Evolutionary conservation across 2,329 filamentous ascomycete species (phyloP).

Genomic region (Epichloe coenophiala): DNA sequence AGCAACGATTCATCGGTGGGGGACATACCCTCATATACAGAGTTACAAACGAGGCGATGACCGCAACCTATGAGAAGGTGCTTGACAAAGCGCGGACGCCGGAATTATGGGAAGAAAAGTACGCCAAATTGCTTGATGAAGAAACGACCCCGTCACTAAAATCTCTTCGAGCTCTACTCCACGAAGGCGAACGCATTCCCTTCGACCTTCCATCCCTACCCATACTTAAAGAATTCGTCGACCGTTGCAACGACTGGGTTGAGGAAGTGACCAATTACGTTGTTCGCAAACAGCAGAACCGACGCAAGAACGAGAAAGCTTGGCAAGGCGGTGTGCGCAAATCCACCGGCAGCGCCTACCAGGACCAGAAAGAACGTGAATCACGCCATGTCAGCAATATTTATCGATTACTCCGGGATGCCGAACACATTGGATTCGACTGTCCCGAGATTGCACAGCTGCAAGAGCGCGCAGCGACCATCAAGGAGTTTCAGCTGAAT

Average conservation of each 20-base stretch:
- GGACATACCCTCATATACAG: constrained; percentile 68
- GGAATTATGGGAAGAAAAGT: constrained; percentile 81
- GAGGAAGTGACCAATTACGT: constrained; percentile 95
- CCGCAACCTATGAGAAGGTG: constrained; percentile 56
- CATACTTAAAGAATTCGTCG: constrained; percentile 77
- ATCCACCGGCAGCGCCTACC: constrained; percentile 38
- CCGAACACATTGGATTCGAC: constrained; percentile 81
- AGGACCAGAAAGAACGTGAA: constrained; percentile 72
- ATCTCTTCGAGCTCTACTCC: constrained; percentile 65
- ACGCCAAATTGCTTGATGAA: constrained; percentile 71
- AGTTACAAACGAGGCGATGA: constrained; percentile 58
- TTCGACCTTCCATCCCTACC: constrained; percentile 74
- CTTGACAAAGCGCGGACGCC: constrained; percentile 76
- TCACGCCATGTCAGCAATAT: constrained; percentile 83
- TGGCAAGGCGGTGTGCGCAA: constrained; percentile 66
- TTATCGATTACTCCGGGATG: constrained; percentile 67
- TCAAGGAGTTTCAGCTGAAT: constrained; percentile 70
- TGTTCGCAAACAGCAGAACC: constrained; percentile 92
- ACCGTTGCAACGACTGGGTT: constrained; percentile 94
- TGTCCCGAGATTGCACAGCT: constrained; percentile 81
- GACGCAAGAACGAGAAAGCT: constrained; percentile 83
- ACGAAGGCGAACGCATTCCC: constrained; percentile 92
- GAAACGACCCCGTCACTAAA: constrained; percentile 78
- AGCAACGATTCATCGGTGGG: constrained; percentile 55
- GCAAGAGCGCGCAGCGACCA: constrained; percentile 71